Conservation (phyloP, 768 basidiomycete genomes). For the Amanita pallidorosea region DNA sequence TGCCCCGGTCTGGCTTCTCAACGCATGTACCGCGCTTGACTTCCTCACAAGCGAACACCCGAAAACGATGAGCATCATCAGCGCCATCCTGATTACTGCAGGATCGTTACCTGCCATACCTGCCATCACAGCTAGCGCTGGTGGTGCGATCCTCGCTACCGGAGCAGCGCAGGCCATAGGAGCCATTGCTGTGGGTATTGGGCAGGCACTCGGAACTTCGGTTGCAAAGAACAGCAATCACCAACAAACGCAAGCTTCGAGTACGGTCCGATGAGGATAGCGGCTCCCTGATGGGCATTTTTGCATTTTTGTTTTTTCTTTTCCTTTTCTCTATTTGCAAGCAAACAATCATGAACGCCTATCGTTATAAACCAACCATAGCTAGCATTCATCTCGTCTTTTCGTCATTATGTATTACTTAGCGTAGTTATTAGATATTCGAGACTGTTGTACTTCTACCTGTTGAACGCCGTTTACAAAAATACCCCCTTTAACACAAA, state of each 20-base stretch:
- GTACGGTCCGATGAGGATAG: conserved; percentile 2
- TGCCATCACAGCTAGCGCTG: conserved; percentile 55
- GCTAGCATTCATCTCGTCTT: background rate
- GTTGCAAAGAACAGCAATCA: conserved; percentile 16
- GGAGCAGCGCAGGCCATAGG: conserved; percentile 71
- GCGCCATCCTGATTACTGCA: conserved; percentile 70
- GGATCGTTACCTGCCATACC: conserved; percentile 68
- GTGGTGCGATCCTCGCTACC: conserved; percentile 63
- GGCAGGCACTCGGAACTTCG: conserved; percentile 30
- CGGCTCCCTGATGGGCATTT: background rate
- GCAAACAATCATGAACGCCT: background rate
- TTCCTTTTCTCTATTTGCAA: background rate
- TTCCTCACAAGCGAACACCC: conserved; percentile 69
- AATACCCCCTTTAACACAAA: conserved; percentile 32
- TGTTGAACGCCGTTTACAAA: conserved; percentile 33
- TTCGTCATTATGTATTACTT: background rate
- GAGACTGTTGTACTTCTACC: conserved; percentile 17
- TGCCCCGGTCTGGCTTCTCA: conserved; percentile 68
- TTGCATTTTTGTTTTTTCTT: background rate
- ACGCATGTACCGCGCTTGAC: conserved; percentile 67
- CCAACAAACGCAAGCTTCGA: conserved; percentile 12
- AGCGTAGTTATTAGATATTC: conserved; percentile 2
- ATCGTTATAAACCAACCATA: background rate
- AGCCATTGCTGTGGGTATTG: conserved; percentile 68
- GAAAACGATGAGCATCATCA: conserved; percentile 59